Conservation (phyloP, 306 rosid genomes). For the Ochetophila trinervis region DNA sequence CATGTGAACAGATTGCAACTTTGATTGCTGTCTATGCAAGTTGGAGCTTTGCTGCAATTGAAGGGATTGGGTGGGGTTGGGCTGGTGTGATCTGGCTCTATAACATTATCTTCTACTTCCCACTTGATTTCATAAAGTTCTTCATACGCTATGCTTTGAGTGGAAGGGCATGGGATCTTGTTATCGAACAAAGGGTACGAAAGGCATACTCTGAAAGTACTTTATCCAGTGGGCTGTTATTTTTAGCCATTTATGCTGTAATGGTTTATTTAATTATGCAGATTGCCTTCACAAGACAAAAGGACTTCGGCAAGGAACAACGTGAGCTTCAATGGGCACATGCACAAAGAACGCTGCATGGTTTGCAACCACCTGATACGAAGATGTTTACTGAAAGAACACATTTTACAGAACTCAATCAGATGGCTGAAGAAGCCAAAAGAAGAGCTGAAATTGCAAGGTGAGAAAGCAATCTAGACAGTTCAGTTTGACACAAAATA, state of each 20-base stretch:
- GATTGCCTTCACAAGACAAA: constrained; percentile 99
- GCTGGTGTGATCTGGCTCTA: constrained; percentile 98
- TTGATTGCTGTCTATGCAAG: constrained; percentile 89
- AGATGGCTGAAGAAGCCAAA: constrained; percentile 98
- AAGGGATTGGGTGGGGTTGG: constrained; percentile 99
- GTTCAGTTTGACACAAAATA: constrained; percentile 6
- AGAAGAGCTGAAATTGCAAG: constrained; percentile 98
- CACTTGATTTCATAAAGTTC: constrained; percentile 85
- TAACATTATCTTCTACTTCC: constrained; percentile 79
- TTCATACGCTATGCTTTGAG: constrained; percentile 81
- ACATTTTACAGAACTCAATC: constrained; percentile 82
- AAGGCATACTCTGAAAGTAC: constrained; percentile 2
- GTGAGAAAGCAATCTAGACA: constrained; percentile 27
- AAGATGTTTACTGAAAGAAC: constrained; percentile 79
- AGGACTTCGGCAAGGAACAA: constrained; percentile 97
- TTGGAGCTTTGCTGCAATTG: constrained; percentile 93
- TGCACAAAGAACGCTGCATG: constrained; percentile 93
- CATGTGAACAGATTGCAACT: constrained; percentile 72
- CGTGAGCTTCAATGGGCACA: constrained; percentile 99
- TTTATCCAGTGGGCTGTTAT: constrained; percentile 12
- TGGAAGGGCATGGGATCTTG: constrained; percentile 99
- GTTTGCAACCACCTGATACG: constrained; percentile 77
- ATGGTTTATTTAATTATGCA: constrained; percentile 31
- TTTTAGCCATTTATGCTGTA: constrained; percentile 6
- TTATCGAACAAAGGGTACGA: constrained; percentile 91